phyloP scores from a whole-genome alignment of 169 alveolate genomes.

The Plasmodium billcollinsi region DNA sequence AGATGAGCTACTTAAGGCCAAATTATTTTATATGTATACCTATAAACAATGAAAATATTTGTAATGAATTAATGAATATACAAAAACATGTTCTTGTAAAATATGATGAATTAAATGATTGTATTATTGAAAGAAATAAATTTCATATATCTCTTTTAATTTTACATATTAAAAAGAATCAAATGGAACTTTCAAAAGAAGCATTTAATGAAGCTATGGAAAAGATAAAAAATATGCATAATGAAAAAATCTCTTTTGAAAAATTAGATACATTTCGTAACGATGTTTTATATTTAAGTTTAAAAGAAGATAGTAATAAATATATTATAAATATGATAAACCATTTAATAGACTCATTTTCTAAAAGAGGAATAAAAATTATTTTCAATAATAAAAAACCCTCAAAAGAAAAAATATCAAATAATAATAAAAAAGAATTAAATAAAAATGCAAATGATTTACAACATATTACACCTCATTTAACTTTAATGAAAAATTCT shows the following conservation, averaged over 20 bases:
- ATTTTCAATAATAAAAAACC: constrained; percentile 4
- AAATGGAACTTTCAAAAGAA: constrained; percentile 42
- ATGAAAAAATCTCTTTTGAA: constrained; percentile 22
- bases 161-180: constrained; percentile 35
- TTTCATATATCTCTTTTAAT: constrained; percentile 67
- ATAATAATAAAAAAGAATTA: background rate
- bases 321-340: constrained; percentile 9
- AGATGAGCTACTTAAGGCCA: constrained; percentile 29
- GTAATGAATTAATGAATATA: constrained; percentile 45
- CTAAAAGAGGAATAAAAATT: constrained; percentile 49
- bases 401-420: background rate
- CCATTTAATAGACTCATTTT: constrained; percentile 22
- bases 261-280: constrained; percentile 61
- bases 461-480: constrained; percentile 50
- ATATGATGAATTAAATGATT: constrained; percentile 49
- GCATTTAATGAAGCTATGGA: constrained; percentile 58
- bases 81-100: constrained; percentile 51
- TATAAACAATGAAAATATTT: constrained; percentile 2
- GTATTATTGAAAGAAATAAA: constrained; percentile 52
- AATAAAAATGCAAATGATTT: background rate
- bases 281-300: constrained; percentile 57
- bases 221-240: constrained; percentile 23
- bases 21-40: constrained; percentile 70
- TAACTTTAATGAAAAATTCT: constrained; percentile 72
- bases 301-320: constrained; percentile 29